A percentile compares a stretch with the other conserved stretches of the same genome.
Evolutionary conservation across 148 eudicot species (phyloP).

Genomic region (Rhododendron williamsianum): DNA sequence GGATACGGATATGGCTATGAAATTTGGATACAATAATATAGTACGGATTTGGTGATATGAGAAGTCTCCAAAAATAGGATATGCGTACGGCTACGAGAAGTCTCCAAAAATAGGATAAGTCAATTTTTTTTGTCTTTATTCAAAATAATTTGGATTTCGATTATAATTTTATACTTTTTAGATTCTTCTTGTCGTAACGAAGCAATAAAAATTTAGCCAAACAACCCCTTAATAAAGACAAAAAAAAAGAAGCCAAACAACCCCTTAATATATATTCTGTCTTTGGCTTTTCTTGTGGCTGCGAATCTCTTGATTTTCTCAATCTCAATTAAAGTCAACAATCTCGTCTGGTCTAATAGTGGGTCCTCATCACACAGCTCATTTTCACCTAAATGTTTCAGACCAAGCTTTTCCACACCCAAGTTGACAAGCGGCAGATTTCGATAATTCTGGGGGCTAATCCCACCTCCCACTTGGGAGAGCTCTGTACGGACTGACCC

Average conservation of each 20-base stretch:
- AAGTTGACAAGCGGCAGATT: background rate
- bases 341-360: background rate
- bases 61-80: background rate
- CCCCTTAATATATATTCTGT: background rate
- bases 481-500: background rate
- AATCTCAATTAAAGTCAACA: background rate
- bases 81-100: background rate
- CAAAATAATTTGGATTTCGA: no score
- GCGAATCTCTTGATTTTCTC: background rate
- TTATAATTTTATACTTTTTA: no score
- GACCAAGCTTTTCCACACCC: background rate
- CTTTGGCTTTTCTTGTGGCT: background rate
- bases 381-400: background rate
- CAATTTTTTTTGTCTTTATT: no score
- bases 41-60: background rate
- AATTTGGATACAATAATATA: background rate
- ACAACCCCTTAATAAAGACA: no score
- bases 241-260: no score
- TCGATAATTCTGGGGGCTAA: background rate
- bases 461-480: background rate
- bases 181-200: no score
- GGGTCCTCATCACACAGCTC: background rate
- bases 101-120: background rate
- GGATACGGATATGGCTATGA: background rate
- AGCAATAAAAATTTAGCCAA: no score